Base-by-base conservation (phyloP, 2,329 filamentous ascomycete genomes). In the Aspergillus sp. region DNA sequence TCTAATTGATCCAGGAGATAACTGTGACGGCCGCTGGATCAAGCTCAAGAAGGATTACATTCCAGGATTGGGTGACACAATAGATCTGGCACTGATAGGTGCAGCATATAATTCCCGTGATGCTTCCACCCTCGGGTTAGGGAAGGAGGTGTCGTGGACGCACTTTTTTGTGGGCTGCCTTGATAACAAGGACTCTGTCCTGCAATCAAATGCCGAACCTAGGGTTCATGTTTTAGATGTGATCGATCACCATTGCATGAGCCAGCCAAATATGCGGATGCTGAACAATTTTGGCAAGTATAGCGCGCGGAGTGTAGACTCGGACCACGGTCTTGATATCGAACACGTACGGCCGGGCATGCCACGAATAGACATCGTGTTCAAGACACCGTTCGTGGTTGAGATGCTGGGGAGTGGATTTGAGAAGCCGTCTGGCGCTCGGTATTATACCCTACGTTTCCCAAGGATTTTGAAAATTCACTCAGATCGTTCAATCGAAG, bases 41-140 rank as follows among this genome's bases (percentile, higher is more conserved):
- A 96, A 96, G 74, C 74, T 96, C 43, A 96, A 96, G 73, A 91
- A 91, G 67, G 90, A 95, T 67, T 96, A 96, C 66, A 84, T 96
- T 39, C 80, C 83, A 24, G 86, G 86, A 3, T 85, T 93, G 69
- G 91, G 91, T 1, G 92, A 96, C 59, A 85, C 91, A 31, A 90
- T 90, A 9, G 93, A 96, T 70, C 90, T 96, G 68, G 87, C 89
- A 2, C 81, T 93, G 2, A 78, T 96, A 3, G 92, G 90, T 0
- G 92, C 86, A 6, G 85, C 85, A 17, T 92, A 89, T 64, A 84
- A 91, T 63, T 76, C 88, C 3, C 77, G 80, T 50, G 84, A 86
- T 60, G 89, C 87, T 7, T 80, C 79, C 46, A 77, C 80, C 7
- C 82, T 85, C 48, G 48, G 59, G 3, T 73, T 77, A 4, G 72